These are phyloP conservation scores for Dictyostelium intermedium DNA, from an alignment of 78 protist species.

Conservation along the genomic window DNA sequence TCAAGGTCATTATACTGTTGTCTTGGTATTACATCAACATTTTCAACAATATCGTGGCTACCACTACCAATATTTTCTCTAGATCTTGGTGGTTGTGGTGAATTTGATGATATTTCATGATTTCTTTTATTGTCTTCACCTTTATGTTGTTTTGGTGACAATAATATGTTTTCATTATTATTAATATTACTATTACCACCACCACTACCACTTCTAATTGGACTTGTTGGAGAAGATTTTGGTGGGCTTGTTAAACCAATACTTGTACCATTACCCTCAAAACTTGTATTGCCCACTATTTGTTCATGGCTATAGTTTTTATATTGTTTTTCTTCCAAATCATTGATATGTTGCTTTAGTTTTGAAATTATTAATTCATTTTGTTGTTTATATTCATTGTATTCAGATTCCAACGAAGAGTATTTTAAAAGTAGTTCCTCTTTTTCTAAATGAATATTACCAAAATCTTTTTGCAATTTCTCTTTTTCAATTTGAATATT, in stretches of 20 bases:
- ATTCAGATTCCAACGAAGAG: not conserved
- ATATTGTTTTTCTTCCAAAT: not conserved
- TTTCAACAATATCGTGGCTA: not conserved
- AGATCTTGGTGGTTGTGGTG: not conserved
- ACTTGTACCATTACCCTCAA: not conserved
- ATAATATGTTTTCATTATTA: not conserved
- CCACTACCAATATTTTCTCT: not conserved
- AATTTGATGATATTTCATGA: not conserved
- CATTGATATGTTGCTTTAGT: not conserved
- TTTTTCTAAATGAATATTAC: not conserved
- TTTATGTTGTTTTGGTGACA: slow-evolving; percentile 19
- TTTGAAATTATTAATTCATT: not conserved
- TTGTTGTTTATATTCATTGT: not conserved
- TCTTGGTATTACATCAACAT: not conserved
- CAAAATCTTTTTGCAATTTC: not conserved
- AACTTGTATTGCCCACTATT: not conserved
- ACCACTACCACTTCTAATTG: not conserved
- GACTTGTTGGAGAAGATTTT: not conserved
- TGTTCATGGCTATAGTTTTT: not conserved
- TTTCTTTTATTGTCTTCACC: not conserved
- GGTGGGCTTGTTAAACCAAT: not conserved
- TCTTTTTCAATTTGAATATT: not conserved
- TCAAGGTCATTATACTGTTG: not conserved
- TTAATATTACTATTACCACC: not conserved
- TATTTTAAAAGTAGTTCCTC: not conserved